A percentile compares a stretch with the other conserved stretches of the same genome.
Evolutionary conservation across 768 basidiomycete genomes (phyloP).

Genomic region (Leccinum longicurvipes): DNA sequence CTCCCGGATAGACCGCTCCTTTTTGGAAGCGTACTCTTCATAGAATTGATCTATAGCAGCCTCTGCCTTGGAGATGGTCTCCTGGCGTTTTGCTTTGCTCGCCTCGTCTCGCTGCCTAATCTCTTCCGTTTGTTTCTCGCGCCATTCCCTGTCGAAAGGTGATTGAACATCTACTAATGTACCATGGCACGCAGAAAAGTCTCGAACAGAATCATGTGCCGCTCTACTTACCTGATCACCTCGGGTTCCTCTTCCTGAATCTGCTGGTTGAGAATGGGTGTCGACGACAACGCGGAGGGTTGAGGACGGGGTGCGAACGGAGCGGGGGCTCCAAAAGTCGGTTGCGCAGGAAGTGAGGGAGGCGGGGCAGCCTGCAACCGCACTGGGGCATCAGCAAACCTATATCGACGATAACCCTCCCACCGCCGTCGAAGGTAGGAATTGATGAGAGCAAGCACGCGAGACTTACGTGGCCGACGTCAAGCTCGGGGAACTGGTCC

Average conservation of each 20-base stretch:
- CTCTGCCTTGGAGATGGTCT: slow-evolving; percentile 81
- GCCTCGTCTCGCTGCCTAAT: slow-evolving; percentile 81
- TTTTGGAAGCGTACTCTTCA: slow-evolving; percentile 81
- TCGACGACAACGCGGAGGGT: slow-evolving; percentile 63
- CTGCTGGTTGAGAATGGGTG: slow-evolving; percentile 67
- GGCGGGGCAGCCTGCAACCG: slow-evolving; percentile 34
- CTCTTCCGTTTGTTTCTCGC: slow-evolving; percentile 79
- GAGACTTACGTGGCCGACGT: slow-evolving; percentile 41
- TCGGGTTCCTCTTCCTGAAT: slow-evolving; percentile 80
- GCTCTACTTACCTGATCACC: slow-evolving; percentile 65
- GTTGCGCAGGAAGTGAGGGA: slow-evolving; percentile 22
- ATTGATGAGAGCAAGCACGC: not conserved
- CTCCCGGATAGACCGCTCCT: slow-evolving; percentile 85
- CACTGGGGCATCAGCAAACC: not conserved
- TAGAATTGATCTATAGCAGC: slow-evolving; percentile 88
- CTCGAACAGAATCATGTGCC: no score
- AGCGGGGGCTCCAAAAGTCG: slow-evolving; percentile 45
- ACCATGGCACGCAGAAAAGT: not conserved
- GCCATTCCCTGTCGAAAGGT: slow-evolving; percentile 66
- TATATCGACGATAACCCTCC: slow-evolving; percentile 11
- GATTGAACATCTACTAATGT: not conserved
- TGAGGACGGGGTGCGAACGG: slow-evolving; percentile 80
- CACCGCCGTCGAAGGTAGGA: not conserved
- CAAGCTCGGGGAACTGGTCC: slow-evolving; percentile 80
- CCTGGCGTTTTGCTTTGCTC: slow-evolving; percentile 72